Evolutionary conservation across 176 grass and related monocot genomes (phyloP).

Genomic region (Musa troglodytarum): DNA sequence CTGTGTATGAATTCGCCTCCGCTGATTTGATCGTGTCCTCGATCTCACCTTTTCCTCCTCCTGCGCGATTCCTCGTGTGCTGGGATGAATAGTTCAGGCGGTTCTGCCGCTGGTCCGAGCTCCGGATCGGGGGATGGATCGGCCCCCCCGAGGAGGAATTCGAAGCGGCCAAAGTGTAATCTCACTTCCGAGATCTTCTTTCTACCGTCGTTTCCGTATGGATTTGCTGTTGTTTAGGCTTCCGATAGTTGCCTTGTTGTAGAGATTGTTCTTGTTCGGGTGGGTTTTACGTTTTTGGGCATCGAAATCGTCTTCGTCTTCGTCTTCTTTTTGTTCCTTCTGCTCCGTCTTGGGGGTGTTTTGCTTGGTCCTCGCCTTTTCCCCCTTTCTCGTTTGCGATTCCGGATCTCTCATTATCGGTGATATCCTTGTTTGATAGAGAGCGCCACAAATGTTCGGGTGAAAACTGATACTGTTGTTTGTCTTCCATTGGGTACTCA

Average conservation of each 20-base stretch:
- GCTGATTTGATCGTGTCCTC: background rate
- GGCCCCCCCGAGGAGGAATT: slow-evolving; percentile 38
- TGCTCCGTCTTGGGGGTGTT: background rate
- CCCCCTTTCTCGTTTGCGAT: background rate
- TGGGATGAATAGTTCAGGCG: slow-evolving; percentile 18
- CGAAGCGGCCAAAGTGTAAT: slow-evolving; percentile 66
- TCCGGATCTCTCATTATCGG: background rate
- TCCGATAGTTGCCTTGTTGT: background rate
- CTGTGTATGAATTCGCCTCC: too few relatives aligned
- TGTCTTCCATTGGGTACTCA: slow-evolving; percentile 23
- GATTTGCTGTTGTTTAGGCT: background rate
- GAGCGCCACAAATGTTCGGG: background rate
- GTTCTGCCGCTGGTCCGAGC: slow-evolving; percentile 29
- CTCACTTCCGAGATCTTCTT: slow-evolving; percentile 25
- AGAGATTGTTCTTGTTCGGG: background rate
- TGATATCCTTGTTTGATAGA: background rate
- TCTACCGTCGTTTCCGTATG: background rate
- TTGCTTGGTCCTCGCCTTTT: background rate
- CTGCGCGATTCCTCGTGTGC: background rate
- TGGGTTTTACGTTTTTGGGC: background rate
- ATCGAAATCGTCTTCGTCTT: background rate
- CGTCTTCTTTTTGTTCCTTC: background rate
- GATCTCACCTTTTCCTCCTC: background rate
- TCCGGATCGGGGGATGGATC: slow-evolving; percentile 38
- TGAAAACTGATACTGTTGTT: background rate